phyloP scores from a whole-genome alignment of 2,329 filamentous ascomycete species.

The Biscogniauxia mediterranea region DNA sequence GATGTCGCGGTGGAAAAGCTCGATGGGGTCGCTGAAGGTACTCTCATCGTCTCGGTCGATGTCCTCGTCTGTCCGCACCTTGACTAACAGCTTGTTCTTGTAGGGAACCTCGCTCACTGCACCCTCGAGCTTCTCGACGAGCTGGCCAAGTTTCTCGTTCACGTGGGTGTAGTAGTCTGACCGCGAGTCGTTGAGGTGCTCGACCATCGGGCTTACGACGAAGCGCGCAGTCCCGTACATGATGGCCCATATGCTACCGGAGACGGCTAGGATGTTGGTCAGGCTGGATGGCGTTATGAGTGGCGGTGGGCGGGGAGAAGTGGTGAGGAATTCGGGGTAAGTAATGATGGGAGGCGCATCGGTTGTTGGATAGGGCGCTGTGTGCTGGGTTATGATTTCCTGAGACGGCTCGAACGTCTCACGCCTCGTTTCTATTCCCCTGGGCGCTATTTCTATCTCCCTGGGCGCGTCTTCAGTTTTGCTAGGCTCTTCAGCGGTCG shows the following conservation, averaged over 20 bases:
- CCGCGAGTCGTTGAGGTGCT: slow-evolving; percentile 50
- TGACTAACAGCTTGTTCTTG: slow-evolving; percentile 26
- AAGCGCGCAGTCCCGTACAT: slow-evolving; percentile 71
- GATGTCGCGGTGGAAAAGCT: slow-evolving; percentile 78
- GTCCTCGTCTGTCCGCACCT: slow-evolving; percentile 17
- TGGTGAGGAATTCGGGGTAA: slow-evolving; percentile 67
- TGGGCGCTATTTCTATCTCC: slow-evolving; percentile 4
- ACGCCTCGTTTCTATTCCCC: background rate
- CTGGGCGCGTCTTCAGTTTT: background rate
- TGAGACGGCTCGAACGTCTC: background rate
- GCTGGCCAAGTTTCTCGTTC: slow-evolving; percentile 41
- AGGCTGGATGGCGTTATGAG: slow-evolving; percentile 61
- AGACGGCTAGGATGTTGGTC: slow-evolving; percentile 57
- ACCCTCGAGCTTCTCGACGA: slow-evolving; percentile 52
- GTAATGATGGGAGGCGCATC: slow-evolving; percentile 63
- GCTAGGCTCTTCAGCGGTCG: slow-evolving; percentile 5
- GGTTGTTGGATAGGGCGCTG: slow-evolving; percentile 25
- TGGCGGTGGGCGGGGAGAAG: slow-evolving; percentile 54
- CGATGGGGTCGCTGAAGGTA: slow-evolving; percentile 64
- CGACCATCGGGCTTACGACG: slow-evolving; percentile 62
- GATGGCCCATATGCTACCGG: slow-evolving; percentile 56
- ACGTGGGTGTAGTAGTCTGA: slow-evolving; percentile 51
- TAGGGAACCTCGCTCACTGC: slow-evolving; percentile 61
- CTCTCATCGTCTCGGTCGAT: slow-evolving; percentile 38
- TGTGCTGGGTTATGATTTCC: background rate